phyloP scores from a whole-genome alignment of 192 early-diverging fungal species.

The Borealophlyctis nickersoniae region DNA sequence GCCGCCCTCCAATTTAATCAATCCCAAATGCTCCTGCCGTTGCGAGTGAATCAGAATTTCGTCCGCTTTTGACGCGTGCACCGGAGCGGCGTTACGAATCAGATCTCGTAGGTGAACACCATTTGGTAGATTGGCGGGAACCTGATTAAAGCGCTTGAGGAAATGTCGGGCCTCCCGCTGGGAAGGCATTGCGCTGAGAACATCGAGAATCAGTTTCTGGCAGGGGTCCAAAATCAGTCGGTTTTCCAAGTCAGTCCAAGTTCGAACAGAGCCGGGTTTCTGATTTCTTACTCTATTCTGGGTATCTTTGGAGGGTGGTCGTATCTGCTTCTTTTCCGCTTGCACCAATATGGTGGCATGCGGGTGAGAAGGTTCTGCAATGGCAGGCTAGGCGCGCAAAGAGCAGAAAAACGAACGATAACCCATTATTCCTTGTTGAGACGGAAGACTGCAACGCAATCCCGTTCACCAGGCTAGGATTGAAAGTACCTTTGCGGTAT shows the following conservation, averaged over 20 bases:
- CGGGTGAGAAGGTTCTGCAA: too few species aligned
- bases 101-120: not conserved
- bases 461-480: too few species aligned
- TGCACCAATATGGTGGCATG: too few species aligned
- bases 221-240: not conserved
- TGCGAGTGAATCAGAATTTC: not conserved
- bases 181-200: slow-evolving; percentile 58
- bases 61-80: not conserved
- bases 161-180: slow-evolving; percentile 64
- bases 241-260: not conserved
- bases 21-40: slow-evolving; percentile 45
- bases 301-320: not conserved
- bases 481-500: too few species aligned
- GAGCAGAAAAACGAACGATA: too few species aligned
- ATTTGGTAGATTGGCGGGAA: slow-evolving; percentile 2
- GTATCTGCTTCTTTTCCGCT: not conserved
- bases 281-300: not conserved
- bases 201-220: slow-evolving; percentile 59
- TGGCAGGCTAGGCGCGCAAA: too few species aligned
- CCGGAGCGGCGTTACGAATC: not conserved
- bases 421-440: too few species aligned
- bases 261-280: not conserved
- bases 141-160: slow-evolving; percentile 45
- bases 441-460: too few species aligned
- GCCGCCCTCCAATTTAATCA: slow-evolving; percentile 56